Conservation (phyloP, 805 yeast genomes). For the Hyphopichia homilentoma region DNA sequence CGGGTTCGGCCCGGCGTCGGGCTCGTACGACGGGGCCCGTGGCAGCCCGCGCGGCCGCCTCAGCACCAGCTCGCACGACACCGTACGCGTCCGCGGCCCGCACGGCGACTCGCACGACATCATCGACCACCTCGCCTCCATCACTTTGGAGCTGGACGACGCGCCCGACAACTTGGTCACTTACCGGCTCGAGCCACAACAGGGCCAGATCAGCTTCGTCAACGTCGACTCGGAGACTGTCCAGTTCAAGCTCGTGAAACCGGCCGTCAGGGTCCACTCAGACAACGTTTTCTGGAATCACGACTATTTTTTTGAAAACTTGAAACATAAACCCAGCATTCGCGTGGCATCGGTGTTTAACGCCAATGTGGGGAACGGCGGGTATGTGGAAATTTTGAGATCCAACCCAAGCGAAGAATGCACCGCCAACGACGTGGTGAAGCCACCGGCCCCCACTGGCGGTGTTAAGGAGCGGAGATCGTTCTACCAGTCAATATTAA, state of each 20-base stretch:
- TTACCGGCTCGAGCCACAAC: neutral
- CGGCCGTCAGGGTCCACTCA: neutral
- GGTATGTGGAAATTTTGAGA: slow-evolving; percentile 10
- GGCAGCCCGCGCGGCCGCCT: too few species aligned
- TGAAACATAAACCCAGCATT: neutral
- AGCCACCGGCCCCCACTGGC: slow-evolving; percentile 1
- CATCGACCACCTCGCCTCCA: neutral
- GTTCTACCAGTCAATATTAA: slow-evolving; percentile 1
- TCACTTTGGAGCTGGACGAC: neutral
- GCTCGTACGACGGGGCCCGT: too few species aligned
- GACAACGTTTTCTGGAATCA: slow-evolving; percentile 2
- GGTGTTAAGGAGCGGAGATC: slow-evolving; percentile 2
- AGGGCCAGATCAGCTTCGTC: neutral
- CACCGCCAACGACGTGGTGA: neutral
- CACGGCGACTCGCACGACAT: too few species aligned
- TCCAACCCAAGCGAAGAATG: slow-evolving; percentile 1
- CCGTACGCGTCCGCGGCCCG: too few species aligned
- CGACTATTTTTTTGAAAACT: neutral
- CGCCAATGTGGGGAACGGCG: slow-evolving; percentile 16
- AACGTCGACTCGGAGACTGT: too few species aligned
- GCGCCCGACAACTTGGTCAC: neutral
- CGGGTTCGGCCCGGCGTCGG: too few species aligned
- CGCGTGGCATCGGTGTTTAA: slow-evolving; percentile 6
- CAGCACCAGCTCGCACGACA: too few species aligned
- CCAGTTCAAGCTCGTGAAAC: slow-evolving; percentile 3